Base-by-base conservation (phyloP, 2,329 filamentous ascomycete genomes). In the Hypoxylon sp. region DNA sequence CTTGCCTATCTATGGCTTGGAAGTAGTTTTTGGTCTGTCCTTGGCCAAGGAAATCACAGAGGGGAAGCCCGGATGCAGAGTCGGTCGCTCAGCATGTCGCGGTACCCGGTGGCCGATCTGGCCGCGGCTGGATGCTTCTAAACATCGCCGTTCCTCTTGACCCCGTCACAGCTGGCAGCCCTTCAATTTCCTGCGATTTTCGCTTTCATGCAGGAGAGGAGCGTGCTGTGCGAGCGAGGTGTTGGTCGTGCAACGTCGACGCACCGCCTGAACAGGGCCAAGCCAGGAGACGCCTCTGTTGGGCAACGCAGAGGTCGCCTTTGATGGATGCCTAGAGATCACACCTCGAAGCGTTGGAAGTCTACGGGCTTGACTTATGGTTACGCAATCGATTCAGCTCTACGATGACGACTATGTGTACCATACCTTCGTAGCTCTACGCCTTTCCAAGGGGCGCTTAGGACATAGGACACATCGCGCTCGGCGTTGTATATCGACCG, bases 51-150 rank as follows among this genome's bases (percentile, higher is more conserved):
- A 37, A 29, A 54, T 55, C 55, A 45, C 57, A 57, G 46, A 51
- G 42, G 53, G 59, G 56, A 40, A 21, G 24, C 20, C 26, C 8
- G 31, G 46, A 46, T 49, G 51, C 18, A 35, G 24, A 49, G 17
- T 33, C 48, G 55, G 61, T 64, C 42, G 52, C 31, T 37, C 49
- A 58, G 47, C 61, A 58, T 58, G 23, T 64, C 42, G 58, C 61
- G 52, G 58, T 58, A 51, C 57, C 55, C 58, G 55, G 55, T 42
- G 51, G 52, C 52, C 61, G 58, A 62, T 61, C 58, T 61, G 37
- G 58, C 48, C 55, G 52, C 61, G 61, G 61, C 46, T 64, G 27
- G 55, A 54, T 59, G 58, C 61, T 51, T 64, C 35, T 50, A 23
- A 57, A 54, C 49, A 59, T 62, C 58, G 48, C 40, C 37, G 37